phyloP scores from a whole-genome alignment of 1,284 basidiomycete species.

The Xerocomus minutiporus region DNA sequence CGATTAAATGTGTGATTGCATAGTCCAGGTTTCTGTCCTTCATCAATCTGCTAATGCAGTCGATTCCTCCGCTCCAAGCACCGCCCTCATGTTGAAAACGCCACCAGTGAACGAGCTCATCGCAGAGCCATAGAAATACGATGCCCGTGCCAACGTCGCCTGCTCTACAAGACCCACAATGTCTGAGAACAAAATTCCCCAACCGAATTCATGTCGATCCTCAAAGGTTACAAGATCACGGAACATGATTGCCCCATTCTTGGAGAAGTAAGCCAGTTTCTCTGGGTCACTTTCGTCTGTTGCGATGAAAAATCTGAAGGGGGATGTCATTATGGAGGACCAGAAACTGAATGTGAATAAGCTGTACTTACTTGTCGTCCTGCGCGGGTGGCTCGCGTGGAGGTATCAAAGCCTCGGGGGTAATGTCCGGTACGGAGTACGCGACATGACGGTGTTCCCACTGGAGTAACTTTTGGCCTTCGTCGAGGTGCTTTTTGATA shows the following conservation, averaged over 20 bases:
- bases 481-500: slow-evolving; percentile 31
- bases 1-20: neutral
- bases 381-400: slow-evolving; percentile 19
- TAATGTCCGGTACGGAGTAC: slow-evolving; percentile 22
- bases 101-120: slow-evolving; percentile 40
- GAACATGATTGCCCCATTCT: slow-evolving; percentile 36
- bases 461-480: slow-evolving; percentile 24
- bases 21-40: neutral
- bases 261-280: slow-evolving; percentile 30
- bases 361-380: slow-evolving; percentile 18
- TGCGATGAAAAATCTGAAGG: slow-evolving; percentile 40
- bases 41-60: slow-evolving; percentile 28
- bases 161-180: slow-evolving; percentile 40
- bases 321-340: neutral
- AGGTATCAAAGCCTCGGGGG: slow-evolving; percentile 16
- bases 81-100: slow-evolving; percentile 36
- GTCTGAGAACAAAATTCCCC: slow-evolving; percentile 38
- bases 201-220: slow-evolving; percentile 36
- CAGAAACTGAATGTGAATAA: neutral
- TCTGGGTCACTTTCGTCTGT: slow-evolving; percentile 38
- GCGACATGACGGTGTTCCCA: slow-evolving; percentile 13
- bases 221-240: slow-evolving; percentile 35
- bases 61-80: slow-evolving; percentile 23
- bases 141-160: slow-evolving; percentile 33
- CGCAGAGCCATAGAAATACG: slow-evolving; percentile 40